phyloP scores from a whole-genome alignment of 2,329 filamentous ascomycete genomes.

The Pseudopyrenochaeta lycopersici region DNA sequence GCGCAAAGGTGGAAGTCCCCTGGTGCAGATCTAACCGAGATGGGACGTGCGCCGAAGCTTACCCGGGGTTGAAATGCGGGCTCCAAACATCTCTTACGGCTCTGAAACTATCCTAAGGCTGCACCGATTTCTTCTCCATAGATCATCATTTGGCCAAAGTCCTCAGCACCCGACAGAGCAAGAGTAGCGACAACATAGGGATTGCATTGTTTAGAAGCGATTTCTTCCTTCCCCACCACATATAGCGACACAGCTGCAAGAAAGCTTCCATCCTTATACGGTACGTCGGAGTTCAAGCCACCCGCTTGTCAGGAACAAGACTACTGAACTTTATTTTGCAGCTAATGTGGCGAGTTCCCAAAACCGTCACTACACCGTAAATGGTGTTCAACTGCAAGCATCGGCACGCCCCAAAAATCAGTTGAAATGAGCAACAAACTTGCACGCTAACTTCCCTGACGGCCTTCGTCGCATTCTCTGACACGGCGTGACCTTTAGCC shows the following conservation, averaged over 20 bases:
- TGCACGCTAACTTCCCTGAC: slow-evolving; percentile 6
- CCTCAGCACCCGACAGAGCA: not conserved
- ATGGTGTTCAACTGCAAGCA: no score
- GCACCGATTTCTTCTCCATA: slow-evolving; percentile 6
- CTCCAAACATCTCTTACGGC: slow-evolving; percentile 22
- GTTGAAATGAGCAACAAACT: slow-evolving; percentile 5
- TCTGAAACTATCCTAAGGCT: slow-evolving; percentile 30
- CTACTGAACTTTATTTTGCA: slow-evolving; percentile 1
- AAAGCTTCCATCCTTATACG: slow-evolving; percentile 1
- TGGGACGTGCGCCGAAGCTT: slow-evolving; percentile 23
- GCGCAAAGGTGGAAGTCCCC: slow-evolving; percentile 10
- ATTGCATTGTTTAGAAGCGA: not conserved
- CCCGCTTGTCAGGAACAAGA: slow-evolving; percentile 1
- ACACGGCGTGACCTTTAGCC: slow-evolving; percentile 1
- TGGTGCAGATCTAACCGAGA: slow-evolving; percentile 30
- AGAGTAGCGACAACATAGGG: not conserved
- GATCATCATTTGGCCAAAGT: not conserved
- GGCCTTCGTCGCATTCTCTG: slow-evolving; percentile 5
- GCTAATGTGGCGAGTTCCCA: no score
- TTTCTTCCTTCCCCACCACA: no score
- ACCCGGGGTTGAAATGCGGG: slow-evolving; percentile 7
- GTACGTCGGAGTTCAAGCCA: not conserved
- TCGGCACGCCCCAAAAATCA: no score
- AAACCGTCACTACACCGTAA: no score
- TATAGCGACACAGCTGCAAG: no score